Evolutionary conservation across 2,329 filamentous ascomycete species (phyloP).

Genomic region (Thielaviopsis euricoi): DNA sequence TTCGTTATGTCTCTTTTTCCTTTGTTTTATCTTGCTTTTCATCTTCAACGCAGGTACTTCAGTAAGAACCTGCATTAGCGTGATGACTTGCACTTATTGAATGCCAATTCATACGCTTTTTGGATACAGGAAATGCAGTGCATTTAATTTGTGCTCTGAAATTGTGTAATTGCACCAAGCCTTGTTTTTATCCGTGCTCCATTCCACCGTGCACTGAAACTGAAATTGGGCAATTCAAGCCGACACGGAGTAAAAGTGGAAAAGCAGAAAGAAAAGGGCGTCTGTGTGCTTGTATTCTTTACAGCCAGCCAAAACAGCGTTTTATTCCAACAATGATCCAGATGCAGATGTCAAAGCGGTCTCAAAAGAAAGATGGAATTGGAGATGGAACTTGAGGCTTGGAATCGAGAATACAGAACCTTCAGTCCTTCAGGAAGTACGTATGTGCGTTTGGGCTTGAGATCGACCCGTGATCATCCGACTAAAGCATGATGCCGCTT

Average conservation of each 20-base stretch:
- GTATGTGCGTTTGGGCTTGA: background rate
- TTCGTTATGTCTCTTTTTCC: background rate
- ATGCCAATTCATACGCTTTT: too few species aligned
- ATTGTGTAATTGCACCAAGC: too few species aligned
- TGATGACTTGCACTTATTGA: background rate
- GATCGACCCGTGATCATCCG: background rate
- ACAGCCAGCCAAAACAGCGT: too few species aligned
- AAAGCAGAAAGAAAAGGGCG: background rate
- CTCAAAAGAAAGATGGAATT: too few species aligned
- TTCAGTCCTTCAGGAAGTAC: background rate
- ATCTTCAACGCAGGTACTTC: too few species aligned
- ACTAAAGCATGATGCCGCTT: background rate
- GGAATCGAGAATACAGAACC: too few species aligned
- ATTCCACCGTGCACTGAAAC: background rate
- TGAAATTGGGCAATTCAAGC: background rate
- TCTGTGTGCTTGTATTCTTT: background rate
- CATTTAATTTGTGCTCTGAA: too few species aligned
- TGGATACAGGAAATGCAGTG: too few species aligned
- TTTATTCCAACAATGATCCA: too few species aligned
- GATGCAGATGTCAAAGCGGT: too few species aligned
- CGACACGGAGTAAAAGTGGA: background rate
- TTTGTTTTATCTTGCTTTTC: background rate
- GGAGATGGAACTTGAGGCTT: too few species aligned
- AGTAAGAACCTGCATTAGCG: background rate
- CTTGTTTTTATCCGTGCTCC: background rate